Percentiles rank a stretch among this genome's conserved stretches.
phyloP scores from a whole-genome alignment of 75 land plant species.

The Selaginella tamariscina region DNA sequence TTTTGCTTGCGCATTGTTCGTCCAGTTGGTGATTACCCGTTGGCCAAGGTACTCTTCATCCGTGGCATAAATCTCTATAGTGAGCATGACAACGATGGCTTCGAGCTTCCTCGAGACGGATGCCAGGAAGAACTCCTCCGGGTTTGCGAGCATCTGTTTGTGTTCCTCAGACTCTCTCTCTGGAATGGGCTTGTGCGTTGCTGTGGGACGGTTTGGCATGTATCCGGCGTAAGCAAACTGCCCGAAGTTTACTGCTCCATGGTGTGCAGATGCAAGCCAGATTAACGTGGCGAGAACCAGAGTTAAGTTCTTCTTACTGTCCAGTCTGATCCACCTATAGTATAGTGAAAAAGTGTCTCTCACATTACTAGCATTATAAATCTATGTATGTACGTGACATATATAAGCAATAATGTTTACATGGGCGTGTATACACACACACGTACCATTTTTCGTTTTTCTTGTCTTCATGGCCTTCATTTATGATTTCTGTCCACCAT shows the following conservation, averaged over 20 bases:
- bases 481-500: conserved; percentile 42
- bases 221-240: conserved; percentile 45
- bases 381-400: too few relatives aligned
- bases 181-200: conserved; percentile 23
- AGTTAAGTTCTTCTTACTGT: background rate
- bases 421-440: too few relatives aligned
- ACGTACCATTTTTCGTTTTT: too few relatives aligned
- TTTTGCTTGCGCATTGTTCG: too few relatives aligned
- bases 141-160: conserved; percentile 12
- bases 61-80: conserved; percentile 50
- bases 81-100: background rate
- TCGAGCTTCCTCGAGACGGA: background rate
- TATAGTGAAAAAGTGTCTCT: too few relatives aligned
- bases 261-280: conserved; percentile 36
- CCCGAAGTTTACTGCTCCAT: conserved; percentile 52
- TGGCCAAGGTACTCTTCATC: conserved; percentile 76
- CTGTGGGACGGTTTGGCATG: conserved; percentile 35
- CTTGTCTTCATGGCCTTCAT: conserved; percentile 31
- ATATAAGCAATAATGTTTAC: too few relatives aligned
- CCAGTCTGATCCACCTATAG: conserved; percentile 29
- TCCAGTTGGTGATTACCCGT: conserved; percentile 26
- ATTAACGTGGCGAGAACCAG: conserved; percentile 19
- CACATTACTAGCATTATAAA: too few relatives aligned
- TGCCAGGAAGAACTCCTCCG: conserved; percentile 18
- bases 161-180: conserved; percentile 13